phyloP scores from a whole-genome alignment of 2,329 filamentous ascomycete species.

The Biscogniauxia mediterranea region DNA sequence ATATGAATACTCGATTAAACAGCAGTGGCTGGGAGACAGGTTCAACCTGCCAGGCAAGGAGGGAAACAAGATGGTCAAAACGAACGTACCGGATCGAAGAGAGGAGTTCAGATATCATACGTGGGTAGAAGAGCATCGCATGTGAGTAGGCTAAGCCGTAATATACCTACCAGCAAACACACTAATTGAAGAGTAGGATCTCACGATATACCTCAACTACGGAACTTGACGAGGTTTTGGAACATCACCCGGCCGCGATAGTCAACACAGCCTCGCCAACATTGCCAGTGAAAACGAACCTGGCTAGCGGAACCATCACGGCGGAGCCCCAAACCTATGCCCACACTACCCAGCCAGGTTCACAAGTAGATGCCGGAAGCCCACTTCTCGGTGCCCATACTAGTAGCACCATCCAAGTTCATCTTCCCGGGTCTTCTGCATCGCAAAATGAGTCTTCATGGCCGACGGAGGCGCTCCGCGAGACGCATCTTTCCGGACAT shows the following conservation, averaged over 20 bases:
- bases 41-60: constrained; percentile 75
- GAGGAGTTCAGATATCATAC: constrained; percentile 90
- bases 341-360: constrained; percentile 17
- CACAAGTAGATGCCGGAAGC: constrained; percentile 17
- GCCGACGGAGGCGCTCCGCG: constrained; percentile 39
- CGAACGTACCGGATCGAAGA: constrained; percentile 90
- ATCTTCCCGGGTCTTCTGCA: constrained; percentile 18
- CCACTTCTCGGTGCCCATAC: constrained; percentile 15
- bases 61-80: constrained; percentile 93
- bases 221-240: constrained; percentile 25
- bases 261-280: constrained; percentile 28
- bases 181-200: constrained; percentile 21
- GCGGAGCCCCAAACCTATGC: constrained; percentile 21
- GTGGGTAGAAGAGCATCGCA: constrained; percentile 74
- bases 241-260: constrained; percentile 19
- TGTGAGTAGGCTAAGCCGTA: constrained; percentile 57
- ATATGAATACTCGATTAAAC: constrained; percentile 85
- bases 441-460: constrained; percentile 35
- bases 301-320: constrained; percentile 22
- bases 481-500: constrained; percentile 51
- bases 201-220: constrained; percentile 27
- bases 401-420: constrained; percentile 7
- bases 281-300: constrained; percentile 33
- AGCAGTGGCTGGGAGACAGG: constrained; percentile 82
- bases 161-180: neutral